Evolutionary conservation across 495 filamentous ascomycete genomes (phyloP), one percentile per base, ranked within the genome.

Genomic region (Aspergillus ostianus): DNA sequence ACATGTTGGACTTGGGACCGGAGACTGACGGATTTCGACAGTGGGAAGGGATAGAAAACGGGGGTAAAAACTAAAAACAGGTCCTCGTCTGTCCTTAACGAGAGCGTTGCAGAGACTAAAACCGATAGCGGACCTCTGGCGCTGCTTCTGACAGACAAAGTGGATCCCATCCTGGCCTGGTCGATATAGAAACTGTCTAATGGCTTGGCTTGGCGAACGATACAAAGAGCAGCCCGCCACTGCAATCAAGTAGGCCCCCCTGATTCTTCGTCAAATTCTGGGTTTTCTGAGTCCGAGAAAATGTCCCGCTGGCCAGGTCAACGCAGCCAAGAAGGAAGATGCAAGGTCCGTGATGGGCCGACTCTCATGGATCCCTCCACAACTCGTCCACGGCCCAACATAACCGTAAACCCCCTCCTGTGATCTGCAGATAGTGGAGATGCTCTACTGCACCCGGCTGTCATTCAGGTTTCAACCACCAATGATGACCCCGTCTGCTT

Each of bases 1-100:
- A 73, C 48, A 53, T 65, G 27, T 58, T 73, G 53, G 8, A 4
- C 29, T 8, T 4, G 30, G 70, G 64, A n/a, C 7, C 69, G 7
- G 62, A 70, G 29, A 62, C 66, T 48, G 64, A 50, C 13, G 58
- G 63, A 27, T 67, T 67, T 55, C 59, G 64, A 47, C n/a, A 66
- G 23, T 69, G 68, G 66, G 29, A 58, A 23, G 60, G 60, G 12
- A 60, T 47, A 12, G 36, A 41, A 1, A 4, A 15, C 8, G 36
- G 13, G 36, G 23, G 23, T 2, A 2, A 41, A 15, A 41, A 41
- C 2, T 2, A 26, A 26, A 26, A 26, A 4, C 36, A 41, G 1
- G 23, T 2, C 23, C 4, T 12, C 10, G 36, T 15, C 36, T 41
- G 13, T 41, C 36, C 15, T 10, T 41, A 41, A 41, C 36, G 36